Evolutionary conservation across 202 grass and related monocot species (phyloP).

Genomic region (Thinopyrum obtusiflorum): DNA sequence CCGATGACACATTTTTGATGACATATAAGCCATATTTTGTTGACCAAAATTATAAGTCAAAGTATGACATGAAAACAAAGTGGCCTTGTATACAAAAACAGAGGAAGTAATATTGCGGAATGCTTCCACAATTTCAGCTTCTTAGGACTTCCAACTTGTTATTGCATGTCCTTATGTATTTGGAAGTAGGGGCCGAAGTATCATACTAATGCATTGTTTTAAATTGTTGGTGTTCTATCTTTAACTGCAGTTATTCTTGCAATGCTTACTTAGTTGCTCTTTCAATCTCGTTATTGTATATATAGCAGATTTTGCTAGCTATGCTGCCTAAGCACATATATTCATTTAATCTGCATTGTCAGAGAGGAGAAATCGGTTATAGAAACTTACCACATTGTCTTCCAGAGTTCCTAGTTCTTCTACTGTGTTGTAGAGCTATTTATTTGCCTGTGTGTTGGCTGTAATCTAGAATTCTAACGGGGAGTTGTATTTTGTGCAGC

Average conservation of each 20-base stretch:
- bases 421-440: background rate
- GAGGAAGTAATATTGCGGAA: background rate
- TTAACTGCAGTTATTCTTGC: background rate
- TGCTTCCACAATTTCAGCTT: background rate
- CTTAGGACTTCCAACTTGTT: background rate
- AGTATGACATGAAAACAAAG: no score
- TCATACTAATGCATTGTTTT: background rate
- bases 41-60: no score
- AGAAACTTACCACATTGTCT: background rate
- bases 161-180: background rate
- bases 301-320: background rate
- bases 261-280: background rate
- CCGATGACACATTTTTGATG: no score
- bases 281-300: background rate
- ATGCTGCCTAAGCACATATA: background rate
- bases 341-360: constrained; percentile 5
- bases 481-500: constrained; percentile 43
- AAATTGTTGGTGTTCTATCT: background rate
- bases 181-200: background rate
- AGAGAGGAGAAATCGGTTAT: background rate
- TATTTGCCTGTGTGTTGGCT: background rate
- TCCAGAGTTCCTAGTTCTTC: constrained; percentile 17
- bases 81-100: no score
- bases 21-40: no score
- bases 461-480: constrained; percentile 20